Conservation (phyloP, 352 stramenopile species). For the Phytophthora meadii region DNA sequence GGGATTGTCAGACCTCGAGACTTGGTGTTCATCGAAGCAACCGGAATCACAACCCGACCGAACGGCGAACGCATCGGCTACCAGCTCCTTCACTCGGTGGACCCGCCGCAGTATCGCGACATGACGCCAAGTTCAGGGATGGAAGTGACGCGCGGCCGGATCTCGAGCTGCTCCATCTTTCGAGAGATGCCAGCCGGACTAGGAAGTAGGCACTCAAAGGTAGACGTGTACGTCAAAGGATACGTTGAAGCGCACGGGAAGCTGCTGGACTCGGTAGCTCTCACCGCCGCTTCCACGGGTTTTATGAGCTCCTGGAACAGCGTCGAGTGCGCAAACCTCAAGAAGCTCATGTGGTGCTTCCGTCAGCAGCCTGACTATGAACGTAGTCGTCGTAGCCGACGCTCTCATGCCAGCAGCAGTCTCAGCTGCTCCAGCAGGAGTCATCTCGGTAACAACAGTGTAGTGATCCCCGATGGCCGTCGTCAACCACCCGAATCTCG, state of each 20-base stretch:
- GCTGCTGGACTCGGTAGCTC: constrained; percentile 43
- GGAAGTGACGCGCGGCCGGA: constrained; percentile 37
- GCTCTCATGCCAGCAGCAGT: constrained; percentile 25
- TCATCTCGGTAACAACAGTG: constrained; percentile 5
- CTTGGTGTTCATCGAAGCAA: constrained; percentile 44
- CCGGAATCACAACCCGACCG: constrained; percentile 34
- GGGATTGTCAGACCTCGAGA: constrained; percentile 36
- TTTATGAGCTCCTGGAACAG: constrained; percentile 59
- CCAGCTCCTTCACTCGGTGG: constrained; percentile 42
- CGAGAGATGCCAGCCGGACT: constrained; percentile 20
- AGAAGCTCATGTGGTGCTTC: constrained; percentile 59
- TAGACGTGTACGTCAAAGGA: constrained; percentile 49
- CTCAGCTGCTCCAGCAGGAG: constrained; percentile 26
- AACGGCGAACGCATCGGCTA: constrained; percentile 42
- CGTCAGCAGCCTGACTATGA: constrained; percentile 16
- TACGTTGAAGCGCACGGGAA: constrained; percentile 52
- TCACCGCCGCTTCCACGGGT: constrained; percentile 49
- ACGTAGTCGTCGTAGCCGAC: constrained; percentile 13
- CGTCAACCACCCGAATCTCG: constrained; percentile 6
- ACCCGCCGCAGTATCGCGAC: constrained; percentile 32
- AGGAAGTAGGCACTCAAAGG: constrained; percentile 28
- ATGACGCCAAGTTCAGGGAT: constrained; percentile 19
- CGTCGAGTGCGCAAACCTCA: constrained; percentile 49
- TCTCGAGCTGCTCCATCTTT: constrained; percentile 49
- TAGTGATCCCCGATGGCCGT: neutral